phyloP scores from a whole-genome alignment of 2,329 filamentous ascomycete species.

The Trichocomaceae sp. region DNA sequence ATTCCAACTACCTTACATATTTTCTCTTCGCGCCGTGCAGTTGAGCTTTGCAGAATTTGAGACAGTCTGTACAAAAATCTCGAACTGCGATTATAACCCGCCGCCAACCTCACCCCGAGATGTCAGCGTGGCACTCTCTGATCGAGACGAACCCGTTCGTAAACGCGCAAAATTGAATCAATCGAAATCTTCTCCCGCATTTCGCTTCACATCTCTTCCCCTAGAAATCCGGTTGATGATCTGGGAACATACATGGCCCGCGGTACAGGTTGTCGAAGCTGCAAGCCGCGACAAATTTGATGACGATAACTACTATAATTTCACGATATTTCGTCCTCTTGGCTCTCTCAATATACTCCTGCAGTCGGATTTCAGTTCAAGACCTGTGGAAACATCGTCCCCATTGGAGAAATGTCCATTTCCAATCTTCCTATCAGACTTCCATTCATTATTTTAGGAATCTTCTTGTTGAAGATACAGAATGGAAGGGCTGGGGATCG shows the following conservation, averaged over 20 bases:
- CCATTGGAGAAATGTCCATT: background rate
- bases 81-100: too few species aligned
- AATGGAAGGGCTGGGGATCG: background rate
- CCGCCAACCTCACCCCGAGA: too few species aligned
- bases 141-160: background rate
- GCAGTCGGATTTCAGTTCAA: too few species aligned
- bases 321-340: background rate
- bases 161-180: background rate
- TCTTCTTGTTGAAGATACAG: background rate
- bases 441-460: background rate
- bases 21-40: too few species aligned
- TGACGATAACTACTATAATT: background rate
- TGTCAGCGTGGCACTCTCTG: too few species aligned
- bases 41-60: too few species aligned
- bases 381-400: background rate
- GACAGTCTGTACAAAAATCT: too few species aligned
- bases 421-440: background rate
- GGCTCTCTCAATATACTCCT: too few species aligned
- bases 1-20: too few species aligned
- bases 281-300: background rate
- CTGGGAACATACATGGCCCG: background rate
- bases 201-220: background rate
- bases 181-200: background rate
- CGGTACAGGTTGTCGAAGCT: background rate
- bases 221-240: background rate